Base-by-base conservation (phyloP, 139 green algal species). In the Tetradesmus obliquus region DNA sequence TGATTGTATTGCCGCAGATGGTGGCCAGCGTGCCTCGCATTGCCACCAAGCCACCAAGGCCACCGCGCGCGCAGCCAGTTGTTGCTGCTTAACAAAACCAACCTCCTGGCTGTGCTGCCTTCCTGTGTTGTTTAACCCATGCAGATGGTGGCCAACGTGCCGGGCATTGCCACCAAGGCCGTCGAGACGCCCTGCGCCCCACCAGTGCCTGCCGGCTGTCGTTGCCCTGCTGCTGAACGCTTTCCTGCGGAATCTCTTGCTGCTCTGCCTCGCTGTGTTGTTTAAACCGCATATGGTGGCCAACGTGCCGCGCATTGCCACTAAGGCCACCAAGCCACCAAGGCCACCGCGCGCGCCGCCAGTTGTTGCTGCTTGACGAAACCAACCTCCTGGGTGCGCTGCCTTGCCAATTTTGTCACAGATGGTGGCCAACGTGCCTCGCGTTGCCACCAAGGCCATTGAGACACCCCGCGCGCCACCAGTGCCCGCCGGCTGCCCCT, bases 371-470 rank as follows among this genome's bases (percentile, higher is more conserved):
- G 60, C 60, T 71, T 15, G 9, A 4, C 9, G 2, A 19, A 71
- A 71, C 2, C 60, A 20, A 24, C 17, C 8, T 19, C 17, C 8
- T 19, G n/a, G 17, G 17, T 24, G 32, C 32, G 66, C 66, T 24
- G 15, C 66, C 10, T 13, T 76, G n/a, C 8, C 7, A 66, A 66
- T 13, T 12, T n/a, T 57, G 22, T 17, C 19, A 45, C 79, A 84
- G 45, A 55, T 84, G 1, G 79, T 84, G 45, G 45, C 79, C 24
- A 58, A 58, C 79, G 32, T 55, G 10, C 45, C 79, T 12, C 79
- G 79, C 79, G 19, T 84, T 84, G 79, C 79, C 32, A 84, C 79
- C 79, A 84, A 84, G 79, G 10, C 79, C 2, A 84, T 84, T 15
- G n/a, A 84, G 15, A 84, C 79, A 19, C 79, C n/a, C 4, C 1